Percentiles rank a stretch among this genome's conserved stretches.
phyloP scores from a whole-genome alignment of 495 filamentous ascomycete genomes.

The Xylaria sp. region DNA sequence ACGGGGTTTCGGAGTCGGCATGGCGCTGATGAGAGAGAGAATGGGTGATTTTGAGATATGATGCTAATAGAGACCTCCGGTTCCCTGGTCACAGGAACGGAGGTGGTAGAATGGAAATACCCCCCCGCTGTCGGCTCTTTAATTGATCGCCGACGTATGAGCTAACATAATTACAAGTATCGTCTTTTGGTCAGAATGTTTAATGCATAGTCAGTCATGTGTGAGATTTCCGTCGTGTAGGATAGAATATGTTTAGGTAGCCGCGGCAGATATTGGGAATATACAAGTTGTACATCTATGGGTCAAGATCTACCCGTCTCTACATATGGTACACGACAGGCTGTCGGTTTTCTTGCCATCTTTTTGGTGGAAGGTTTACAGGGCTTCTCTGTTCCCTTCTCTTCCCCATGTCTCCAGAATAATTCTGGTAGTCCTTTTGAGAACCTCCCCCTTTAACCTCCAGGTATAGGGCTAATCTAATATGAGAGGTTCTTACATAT shows the following conservation, averaged over 20 bases:
- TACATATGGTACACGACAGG: slow-evolving; percentile 10
- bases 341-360: background rate
- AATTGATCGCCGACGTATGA: background rate
- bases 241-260: background rate
- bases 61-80: background rate
- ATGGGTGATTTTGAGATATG: background rate
- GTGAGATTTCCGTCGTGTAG: background rate
- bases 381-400: background rate
- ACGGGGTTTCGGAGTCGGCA: background rate
- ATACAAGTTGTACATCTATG: slow-evolving; percentile 36
- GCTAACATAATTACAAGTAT: background rate
- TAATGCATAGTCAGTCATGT: background rate
- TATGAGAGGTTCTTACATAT: background rate
- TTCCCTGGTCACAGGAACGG: background rate
- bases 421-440: background rate
- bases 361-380: background rate
- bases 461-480: background rate
- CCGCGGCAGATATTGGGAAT: slow-evolving; percentile 5
- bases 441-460: background rate
- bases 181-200: background rate
- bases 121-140: slow-evolving; percentile 1
- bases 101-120: slow-evolving; percentile 20
- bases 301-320: background rate
- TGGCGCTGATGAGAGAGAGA: background rate
- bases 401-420: background rate